Percentiles rank a stretch among this genome's conserved stretches.
Conservation (phyloP, 306 rosid genomes). For the Pueraria montana region DNA sequence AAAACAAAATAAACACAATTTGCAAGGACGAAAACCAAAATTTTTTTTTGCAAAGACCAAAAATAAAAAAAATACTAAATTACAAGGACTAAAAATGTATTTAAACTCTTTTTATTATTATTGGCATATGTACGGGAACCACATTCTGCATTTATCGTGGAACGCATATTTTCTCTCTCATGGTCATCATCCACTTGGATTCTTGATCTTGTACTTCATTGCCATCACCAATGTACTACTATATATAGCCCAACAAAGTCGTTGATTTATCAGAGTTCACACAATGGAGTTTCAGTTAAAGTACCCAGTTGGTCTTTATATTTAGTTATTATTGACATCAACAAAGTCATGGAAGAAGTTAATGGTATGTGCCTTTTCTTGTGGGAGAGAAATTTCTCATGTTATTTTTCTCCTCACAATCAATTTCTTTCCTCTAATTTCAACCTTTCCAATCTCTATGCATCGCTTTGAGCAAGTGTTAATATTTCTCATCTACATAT, state of each 20-base stretch:
- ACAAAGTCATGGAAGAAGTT: conserved; percentile 53
- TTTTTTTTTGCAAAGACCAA: too few relatives aligned
- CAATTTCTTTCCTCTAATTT: conserved; percentile 6
- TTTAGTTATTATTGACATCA: conserved; percentile 25
- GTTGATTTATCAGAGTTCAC: background rate
- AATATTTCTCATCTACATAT: background rate
- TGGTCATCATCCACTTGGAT: conserved; percentile 23
- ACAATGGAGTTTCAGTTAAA: background rate
- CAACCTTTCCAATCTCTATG: background rate
- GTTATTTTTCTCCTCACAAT: background rate
- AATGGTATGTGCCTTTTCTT: conserved; percentile 40
- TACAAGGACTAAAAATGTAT: too few relatives aligned
- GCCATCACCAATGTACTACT: conserved; percentile 13
- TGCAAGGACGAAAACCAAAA: too few relatives aligned
- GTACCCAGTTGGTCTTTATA: background rate
- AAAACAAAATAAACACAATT: too few relatives aligned
- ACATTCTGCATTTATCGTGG: conserved; percentile 26
- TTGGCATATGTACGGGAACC: conserved; percentile 10
- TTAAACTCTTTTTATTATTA: too few relatives aligned
- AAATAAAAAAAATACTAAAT: too few relatives aligned
- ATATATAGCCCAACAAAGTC: conserved; percentile 33
- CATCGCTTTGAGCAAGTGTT: background rate
- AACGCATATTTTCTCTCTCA: conserved; percentile 22
- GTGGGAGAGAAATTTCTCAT: background rate
- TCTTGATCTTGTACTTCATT: conserved; percentile 1